Percentiles rank a stretch among this genome's conserved stretches.
phyloP scores from a whole-genome alignment of 345 rosid species.

The Arabis hirsuta region DNA sequence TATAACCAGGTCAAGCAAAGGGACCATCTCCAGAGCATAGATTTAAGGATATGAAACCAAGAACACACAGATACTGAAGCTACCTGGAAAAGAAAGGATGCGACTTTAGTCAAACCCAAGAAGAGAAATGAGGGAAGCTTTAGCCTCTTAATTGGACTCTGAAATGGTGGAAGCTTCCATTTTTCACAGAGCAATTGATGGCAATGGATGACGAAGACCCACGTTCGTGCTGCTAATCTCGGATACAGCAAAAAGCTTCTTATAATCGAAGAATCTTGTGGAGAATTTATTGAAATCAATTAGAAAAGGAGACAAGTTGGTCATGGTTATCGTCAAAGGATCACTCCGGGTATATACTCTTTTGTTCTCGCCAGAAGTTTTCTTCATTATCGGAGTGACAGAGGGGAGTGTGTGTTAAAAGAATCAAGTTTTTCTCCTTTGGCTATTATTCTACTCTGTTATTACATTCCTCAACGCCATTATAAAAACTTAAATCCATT shows the following conservation, averaged over 20 bases:
- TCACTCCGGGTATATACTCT: constrained; percentile 47
- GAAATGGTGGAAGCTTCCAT: constrained; percentile 28
- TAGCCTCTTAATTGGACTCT: background rate
- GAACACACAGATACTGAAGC: background rate
- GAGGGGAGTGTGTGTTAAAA: constrained; percentile 32
- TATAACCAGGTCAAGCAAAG: constrained; percentile 15
- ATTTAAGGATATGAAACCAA: background rate
- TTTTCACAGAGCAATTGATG: background rate
- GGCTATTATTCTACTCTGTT: background rate
- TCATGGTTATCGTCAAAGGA: constrained; percentile 35
- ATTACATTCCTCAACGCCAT: constrained; percentile 37
- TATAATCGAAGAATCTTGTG: constrained; percentile 37
- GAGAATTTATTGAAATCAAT: constrained; percentile 22
- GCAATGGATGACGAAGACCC: constrained; percentile 35
- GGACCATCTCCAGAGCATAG: background rate
- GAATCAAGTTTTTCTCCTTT: constrained; percentile 2
- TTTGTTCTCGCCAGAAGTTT: constrained; percentile 29
- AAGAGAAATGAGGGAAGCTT: background rate
- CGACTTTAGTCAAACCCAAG: constrained; percentile 37
- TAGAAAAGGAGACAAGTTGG: constrained; percentile 40
- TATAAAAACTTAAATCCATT: background rate
- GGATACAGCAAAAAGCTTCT: constrained; percentile 32
- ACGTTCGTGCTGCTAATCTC: constrained; percentile 42
- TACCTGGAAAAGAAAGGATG: constrained; percentile 28
- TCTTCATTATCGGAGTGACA: constrained; percentile 37